phyloP scores from a whole-genome alignment of 2,329 filamentous ascomycete species.

The Exophiala bonariae region DNA sequence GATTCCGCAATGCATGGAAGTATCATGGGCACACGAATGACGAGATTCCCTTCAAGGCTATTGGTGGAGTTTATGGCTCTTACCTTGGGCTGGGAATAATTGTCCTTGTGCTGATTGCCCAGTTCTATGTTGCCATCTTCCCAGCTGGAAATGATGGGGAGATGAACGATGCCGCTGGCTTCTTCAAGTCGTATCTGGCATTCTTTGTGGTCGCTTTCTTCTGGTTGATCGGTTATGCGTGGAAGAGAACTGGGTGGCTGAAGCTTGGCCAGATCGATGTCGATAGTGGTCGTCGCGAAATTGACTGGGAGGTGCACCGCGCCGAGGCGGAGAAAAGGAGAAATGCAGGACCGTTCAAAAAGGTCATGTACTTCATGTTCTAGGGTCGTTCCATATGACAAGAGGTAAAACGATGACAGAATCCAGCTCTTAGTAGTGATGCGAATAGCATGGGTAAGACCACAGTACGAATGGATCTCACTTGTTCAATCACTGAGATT shows the following conservation, averaged over 20 bases:
- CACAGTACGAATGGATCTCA: too few species aligned
- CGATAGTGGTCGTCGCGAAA: conserved; percentile 63
- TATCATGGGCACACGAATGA: conserved; percentile 66
- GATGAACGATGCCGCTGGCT: conserved; percentile 19
- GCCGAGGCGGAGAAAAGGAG: conserved; percentile 27
- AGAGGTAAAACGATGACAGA: too few species aligned
- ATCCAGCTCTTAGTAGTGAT: too few species aligned
- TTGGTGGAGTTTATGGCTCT: conserved; percentile 75
- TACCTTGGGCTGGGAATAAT: conserved; percentile 71
- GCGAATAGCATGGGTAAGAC: too few species aligned
- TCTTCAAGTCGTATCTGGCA: conserved; percentile 29
- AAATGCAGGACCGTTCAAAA: conserved; percentile 1
- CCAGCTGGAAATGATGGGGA: conserved; percentile 17
- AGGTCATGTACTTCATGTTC: conserved; percentile 2
- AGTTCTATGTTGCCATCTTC: conserved; percentile 1
- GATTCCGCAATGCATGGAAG: conserved; percentile 80
- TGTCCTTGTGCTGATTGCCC: conserved; percentile 1
- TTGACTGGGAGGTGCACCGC: conserved; percentile 66
- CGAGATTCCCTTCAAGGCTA: conserved; percentile 78
- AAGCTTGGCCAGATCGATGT: conserved; percentile 62
- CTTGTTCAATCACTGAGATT: too few species aligned
- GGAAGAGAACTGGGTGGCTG: conserved; percentile 66
- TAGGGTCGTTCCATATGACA: too few species aligned
- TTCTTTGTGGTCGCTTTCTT: conserved; percentile 38
- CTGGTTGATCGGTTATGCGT: conserved; percentile 58